A percentile compares a stretch with the other conserved stretches of the same genome.
Evolutionary conservation across 2,329 filamentous ascomycete genomes (phyloP).

Genomic region (Trematosphaeria pertusa): DNA sequence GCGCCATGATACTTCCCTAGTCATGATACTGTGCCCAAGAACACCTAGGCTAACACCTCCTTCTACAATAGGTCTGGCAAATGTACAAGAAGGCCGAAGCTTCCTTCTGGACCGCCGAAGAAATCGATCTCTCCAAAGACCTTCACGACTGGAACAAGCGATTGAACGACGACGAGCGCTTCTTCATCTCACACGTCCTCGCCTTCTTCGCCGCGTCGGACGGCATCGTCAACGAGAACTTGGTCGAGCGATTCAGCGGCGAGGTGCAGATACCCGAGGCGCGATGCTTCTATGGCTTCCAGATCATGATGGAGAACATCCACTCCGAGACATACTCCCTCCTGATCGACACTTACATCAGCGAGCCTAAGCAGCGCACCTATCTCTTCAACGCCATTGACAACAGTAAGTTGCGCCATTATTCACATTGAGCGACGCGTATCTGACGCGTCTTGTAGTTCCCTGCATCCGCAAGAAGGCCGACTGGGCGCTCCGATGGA

Average conservation of each 20-base stretch:
- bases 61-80: slow-evolving; percentile 89
- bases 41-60: slow-evolving; percentile 37
- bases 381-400: slow-evolving; percentile 99
- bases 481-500: slow-evolving; percentile 96
- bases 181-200: slow-evolving; percentile 97
- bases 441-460: slow-evolving; percentile 61
- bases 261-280: slow-evolving; percentile 98
- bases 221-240: slow-evolving; percentile 99
- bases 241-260: slow-evolving; percentile 94
- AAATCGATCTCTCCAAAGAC: slow-evolving; percentile 99
- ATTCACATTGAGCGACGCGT: slow-evolving; percentile 10
- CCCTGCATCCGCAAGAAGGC: slow-evolving; percentile 98
- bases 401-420: slow-evolving; percentile 71
- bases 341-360: slow-evolving; percentile 99
- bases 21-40: too few relatives aligned
- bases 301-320: slow-evolving; percentile 99
- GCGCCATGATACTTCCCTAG: too few relatives aligned
- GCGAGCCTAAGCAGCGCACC: slow-evolving; percentile 90
- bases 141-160: slow-evolving; percentile 99
- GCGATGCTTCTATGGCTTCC: slow-evolving; percentile 99
- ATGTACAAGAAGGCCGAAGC: slow-evolving; percentile 99
- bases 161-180: slow-evolving; percentile 94
- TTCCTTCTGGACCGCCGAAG: slow-evolving; percentile 99
- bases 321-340: slow-evolving; percentile 99
- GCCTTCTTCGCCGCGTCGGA: slow-evolving; percentile 99